A percentile compares a stretch with the other conserved stretches of the same genome.
Conservation (phyloP, 2,329 filamentous ascomycete genomes). For the Trichoderma citrinoviride region DNA sequence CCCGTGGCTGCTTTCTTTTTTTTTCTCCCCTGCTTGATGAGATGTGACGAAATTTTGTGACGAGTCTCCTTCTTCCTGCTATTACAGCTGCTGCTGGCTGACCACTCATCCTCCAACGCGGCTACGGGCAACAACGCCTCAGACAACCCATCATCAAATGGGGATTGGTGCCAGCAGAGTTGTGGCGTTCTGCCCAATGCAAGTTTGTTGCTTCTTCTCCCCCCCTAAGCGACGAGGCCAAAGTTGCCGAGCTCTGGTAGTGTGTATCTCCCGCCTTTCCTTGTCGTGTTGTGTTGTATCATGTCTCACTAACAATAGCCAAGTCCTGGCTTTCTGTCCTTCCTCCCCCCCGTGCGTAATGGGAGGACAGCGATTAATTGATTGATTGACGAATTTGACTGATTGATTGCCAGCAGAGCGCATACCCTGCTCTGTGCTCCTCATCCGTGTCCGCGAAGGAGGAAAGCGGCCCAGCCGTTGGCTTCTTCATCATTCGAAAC, state of each 20-base stretch:
- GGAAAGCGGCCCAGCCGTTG: not conserved
- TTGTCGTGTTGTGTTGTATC: conserved; percentile 7
- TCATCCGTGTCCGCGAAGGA: not conserved
- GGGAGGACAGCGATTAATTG: not conserved
- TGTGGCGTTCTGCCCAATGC: not conserved
- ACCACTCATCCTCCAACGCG: not conserved
- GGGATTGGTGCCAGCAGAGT: not conserved
- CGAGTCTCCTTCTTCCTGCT: not conserved
- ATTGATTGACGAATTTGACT: too few species aligned
- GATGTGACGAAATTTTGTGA: conserved; percentile 18
- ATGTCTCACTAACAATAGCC: conserved; percentile 6
- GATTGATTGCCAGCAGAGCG: not conserved
- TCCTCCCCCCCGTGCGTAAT: not conserved
- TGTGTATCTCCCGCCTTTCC: not conserved
- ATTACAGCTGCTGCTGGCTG: too few species aligned
- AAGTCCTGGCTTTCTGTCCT: not conserved
- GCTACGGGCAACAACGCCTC: conserved; percentile 2
- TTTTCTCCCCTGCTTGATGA: not conserved
- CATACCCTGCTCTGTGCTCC: conserved; percentile 13
- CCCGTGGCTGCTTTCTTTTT: conserved; percentile 6
- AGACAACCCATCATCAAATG: too few species aligned
- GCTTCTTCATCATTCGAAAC: not conserved
- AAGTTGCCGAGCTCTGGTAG: not conserved
- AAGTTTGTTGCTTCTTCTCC: too few species aligned
- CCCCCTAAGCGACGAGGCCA: not conserved